Conservation (phyloP, 2,329 filamentous ascomycete genomes). For the Monosporascus cannonballus region DNA sequence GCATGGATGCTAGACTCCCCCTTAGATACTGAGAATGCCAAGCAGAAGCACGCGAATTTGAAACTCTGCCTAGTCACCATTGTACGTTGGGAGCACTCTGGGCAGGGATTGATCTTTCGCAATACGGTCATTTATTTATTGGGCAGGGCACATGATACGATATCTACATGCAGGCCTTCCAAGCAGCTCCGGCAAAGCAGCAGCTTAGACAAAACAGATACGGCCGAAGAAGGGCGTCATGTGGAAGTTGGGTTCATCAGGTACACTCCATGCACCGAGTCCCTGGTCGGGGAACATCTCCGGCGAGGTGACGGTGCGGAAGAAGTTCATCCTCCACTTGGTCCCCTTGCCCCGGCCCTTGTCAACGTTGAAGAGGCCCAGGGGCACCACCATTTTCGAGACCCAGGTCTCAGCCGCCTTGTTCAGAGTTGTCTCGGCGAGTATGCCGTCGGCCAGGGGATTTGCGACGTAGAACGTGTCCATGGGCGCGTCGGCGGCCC, state of each 20-base stretch:
- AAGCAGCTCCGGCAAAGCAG: neutral
- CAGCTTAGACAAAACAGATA: slow-evolving; percentile 15
- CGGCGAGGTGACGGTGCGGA: slow-evolving; percentile 38
- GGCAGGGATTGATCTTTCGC: no score
- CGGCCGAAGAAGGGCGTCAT: slow-evolving; percentile 37
- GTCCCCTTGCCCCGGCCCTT: slow-evolving; percentile 35
- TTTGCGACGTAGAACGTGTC: slow-evolving; percentile 36
- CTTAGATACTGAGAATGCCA: no score
- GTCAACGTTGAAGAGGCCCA: slow-evolving; percentile 45
- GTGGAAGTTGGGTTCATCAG: slow-evolving; percentile 41
- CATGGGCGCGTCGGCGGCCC: slow-evolving; percentile 33
- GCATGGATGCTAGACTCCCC: no score
- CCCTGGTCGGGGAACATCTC: slow-evolving; percentile 37
- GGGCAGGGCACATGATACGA: no score
- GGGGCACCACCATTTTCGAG: slow-evolving; percentile 35
- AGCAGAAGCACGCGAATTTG: no score
- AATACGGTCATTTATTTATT: no score
- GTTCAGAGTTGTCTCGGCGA: slow-evolving; percentile 33
- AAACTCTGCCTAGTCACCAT: no score
- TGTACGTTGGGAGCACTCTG: no score
- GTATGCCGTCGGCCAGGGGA: slow-evolving; percentile 35
- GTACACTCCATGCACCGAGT: slow-evolving; percentile 40
- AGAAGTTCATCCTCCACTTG: slow-evolving; percentile 47
- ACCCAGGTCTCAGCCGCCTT: slow-evolving; percentile 31
- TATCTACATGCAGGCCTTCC: no score